A percentile compares a stretch with the other conserved stretches of the same genome.
Evolutionary conservation across 2,329 filamentous ascomycete species (phyloP).

Genomic region (Trematosphaeria pertusa): DNA sequence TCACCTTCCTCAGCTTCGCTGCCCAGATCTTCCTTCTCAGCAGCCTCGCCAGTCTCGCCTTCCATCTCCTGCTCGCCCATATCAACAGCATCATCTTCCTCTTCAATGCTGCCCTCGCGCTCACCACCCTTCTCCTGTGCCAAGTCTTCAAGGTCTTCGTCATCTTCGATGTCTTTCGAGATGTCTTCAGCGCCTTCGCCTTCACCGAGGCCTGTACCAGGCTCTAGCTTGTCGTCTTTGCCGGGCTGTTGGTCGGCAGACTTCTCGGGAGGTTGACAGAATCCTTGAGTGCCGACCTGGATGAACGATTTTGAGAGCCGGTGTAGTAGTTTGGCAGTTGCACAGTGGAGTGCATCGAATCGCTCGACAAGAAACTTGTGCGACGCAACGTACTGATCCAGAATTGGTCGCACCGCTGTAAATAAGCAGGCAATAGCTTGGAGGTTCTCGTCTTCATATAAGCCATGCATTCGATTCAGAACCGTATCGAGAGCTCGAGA

Average conservation of each 20-base stretch:
- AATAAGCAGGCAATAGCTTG: conserved; percentile 64
- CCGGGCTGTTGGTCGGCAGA: conserved; percentile 68
- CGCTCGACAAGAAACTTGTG: conserved; percentile 65
- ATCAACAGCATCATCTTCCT: conserved; percentile 85
- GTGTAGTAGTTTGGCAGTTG: conserved; percentile 76
- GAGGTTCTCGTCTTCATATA: conserved; percentile 51
- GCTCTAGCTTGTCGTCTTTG: conserved; percentile 81
- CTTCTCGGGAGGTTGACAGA: conserved; percentile 88
- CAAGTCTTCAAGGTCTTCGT: conserved; percentile 91
- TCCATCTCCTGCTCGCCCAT: conserved; percentile 93
- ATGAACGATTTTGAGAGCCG: conserved; percentile 78
- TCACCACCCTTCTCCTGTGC: conserved; percentile 78
- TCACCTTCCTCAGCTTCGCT: conserved; percentile 59
- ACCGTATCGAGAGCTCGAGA: conserved; percentile 53
- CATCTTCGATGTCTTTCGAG: conserved; percentile 92
- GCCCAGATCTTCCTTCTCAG: conserved; percentile 62
- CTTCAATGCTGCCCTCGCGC: conserved; percentile 71
- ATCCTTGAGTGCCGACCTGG: conserved; percentile 82
- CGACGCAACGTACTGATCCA: conserved; percentile 74
- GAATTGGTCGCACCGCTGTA: conserved; percentile 70
- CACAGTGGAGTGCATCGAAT: conserved; percentile 70
- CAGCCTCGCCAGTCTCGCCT: conserved; percentile 74
- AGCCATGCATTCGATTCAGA: conserved; percentile 54
- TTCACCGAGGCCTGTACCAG: conserved; percentile 91
- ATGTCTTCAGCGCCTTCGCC: conserved; percentile 97